Evolutionary conservation across 129 eudicot genomes (phyloP), one percentile per base, ranked within the genome.

Genomic region (Pittosporum tobira): DNA sequence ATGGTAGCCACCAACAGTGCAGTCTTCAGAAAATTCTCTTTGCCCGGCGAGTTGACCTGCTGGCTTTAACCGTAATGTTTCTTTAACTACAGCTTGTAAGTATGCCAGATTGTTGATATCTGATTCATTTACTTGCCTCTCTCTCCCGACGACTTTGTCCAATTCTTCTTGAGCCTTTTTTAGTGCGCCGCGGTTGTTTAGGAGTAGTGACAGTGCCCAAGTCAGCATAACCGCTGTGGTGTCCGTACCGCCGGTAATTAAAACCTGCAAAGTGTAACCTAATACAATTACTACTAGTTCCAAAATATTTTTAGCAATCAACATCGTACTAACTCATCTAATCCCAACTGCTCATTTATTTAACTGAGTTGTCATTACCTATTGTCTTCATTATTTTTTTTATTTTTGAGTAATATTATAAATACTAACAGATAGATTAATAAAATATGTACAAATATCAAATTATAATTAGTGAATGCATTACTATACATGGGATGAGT

Each of bases 11-110:
- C 20, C 18, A 21, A 65, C 51, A 6, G 8, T 25, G 44, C 70
- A 65, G 27, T 65, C 62, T 20, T 52, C 36, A 0, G 62, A 20
- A 40, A 51, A 37, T 34, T 48, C 53, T 65, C 70, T 23, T 42
- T 49, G 70, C 30, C 57, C 55, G 8, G 36, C 37, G 22, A 65
- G 20, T 25, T 23, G 48, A 5, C 28, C 25, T 36, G 45, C 52
- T 18, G 70, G 70, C 3, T 51, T 24, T 8, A 51, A 34, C 30
- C 62, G 61, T 6, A 65, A 38, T 0, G 61, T 40, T 34, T 65
- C 70, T 38, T 65, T 65, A 11, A 65, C 30, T 36, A 65, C 13
- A 15, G 70, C 70, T 65, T 65, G 61, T 34, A 65, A 50, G 61
- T 65, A 65, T 48, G 26, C 51, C 3, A 64, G 26, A 36, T 51